Base-by-base conservation (phyloP, 2,329 filamentous ascomycete species). In the Alternaria brassicicola region DNA sequence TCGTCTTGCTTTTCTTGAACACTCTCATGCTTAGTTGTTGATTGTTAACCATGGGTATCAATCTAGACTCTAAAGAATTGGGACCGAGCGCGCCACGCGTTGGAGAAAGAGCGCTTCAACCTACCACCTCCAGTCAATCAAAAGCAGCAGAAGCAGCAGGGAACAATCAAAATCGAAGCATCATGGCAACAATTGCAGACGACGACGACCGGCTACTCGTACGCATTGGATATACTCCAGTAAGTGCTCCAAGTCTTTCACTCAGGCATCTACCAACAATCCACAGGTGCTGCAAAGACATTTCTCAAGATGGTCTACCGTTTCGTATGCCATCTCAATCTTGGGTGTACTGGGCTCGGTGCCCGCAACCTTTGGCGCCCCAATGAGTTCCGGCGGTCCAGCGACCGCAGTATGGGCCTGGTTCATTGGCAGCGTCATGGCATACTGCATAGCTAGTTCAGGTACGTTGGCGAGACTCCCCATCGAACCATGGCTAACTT, bases 281-380 rank as follows among this genome's bases (percentile, higher is more conserved):
- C 4, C 25, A 6, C 41, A 88, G 86, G 86, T 88, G 71, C 70
- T 89, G 25, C 80, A 80, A 65, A 81, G 87, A 52, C 85, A 89
- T 65, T 89, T 89, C 68, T 88, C 84, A 35, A 86, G 85, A 81
- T 88, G 85, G 85, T 88, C 86, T 4, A 88, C 86, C 3, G 79
- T 88, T 4, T 88, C 86, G 4, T 89, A 88, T 74, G 86, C 86
- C 25, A 87, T 89, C 59, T 88, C 86, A 10, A 87, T 89, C 60
- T 77, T 88, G 6, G 86, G 86, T 28, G 85, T 89, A 3, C 72
- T 89, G 2, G 86, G 86, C n/a, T 88, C 86, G 0, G 86, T 88
- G 1, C 86, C 86, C 26, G 86, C 86, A 19, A 88, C 86, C 1
- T 87, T 87, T 66, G 84, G 84, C 10, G 81, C 80, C 35, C 86